Conservation (phyloP, 2,329 filamentous ascomycete species). For the Fusarium setosum region DNA sequence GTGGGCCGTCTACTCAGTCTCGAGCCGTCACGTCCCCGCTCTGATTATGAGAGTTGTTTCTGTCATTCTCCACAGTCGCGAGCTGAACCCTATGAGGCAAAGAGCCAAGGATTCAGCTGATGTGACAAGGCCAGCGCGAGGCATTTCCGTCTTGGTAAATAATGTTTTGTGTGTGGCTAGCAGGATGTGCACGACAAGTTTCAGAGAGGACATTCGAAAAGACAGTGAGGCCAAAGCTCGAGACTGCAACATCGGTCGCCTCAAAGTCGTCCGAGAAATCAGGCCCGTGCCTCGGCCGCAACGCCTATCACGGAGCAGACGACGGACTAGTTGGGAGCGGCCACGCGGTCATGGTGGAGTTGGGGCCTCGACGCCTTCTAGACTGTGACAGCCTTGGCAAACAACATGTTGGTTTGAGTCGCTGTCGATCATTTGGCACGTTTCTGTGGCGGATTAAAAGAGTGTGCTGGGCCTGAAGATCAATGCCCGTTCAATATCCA, state of each 20-base stretch:
- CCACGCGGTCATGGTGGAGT: not conserved
- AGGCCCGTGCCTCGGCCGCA: not conserved
- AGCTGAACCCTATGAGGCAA: slow-evolving; percentile 31
- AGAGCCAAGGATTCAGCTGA: slow-evolving; percentile 22
- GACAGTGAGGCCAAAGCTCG: not conserved
- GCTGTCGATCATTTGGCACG: slow-evolving; percentile 7
- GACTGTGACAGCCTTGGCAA: not conserved
- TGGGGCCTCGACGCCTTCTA: not conserved
- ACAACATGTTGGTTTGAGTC: not conserved
- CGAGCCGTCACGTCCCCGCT: not conserved
- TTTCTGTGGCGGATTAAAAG: slow-evolving; percentile 4
- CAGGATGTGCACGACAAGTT: not conserved
- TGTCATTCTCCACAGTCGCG: not conserved
- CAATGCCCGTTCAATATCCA: not conserved
- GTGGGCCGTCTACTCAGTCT: not conserved
- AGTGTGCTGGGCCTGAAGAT: slow-evolving; percentile 20
- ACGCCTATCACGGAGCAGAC: not conserved
- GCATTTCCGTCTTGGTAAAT: not conserved
- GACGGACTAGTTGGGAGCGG: not conserved
- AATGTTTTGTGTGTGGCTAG: not conserved
- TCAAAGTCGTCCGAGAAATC: slow-evolving; percentile 5
- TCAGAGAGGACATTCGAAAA: not conserved
- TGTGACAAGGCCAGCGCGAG: slow-evolving; percentile 22
- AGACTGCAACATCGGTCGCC: slow-evolving; percentile 7
- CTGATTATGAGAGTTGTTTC: not conserved